Percentiles rank a stretch among this genome's conserved stretches.
Conservation (phyloP, 345 rosid genomes). For the Citrus medica region DNA sequence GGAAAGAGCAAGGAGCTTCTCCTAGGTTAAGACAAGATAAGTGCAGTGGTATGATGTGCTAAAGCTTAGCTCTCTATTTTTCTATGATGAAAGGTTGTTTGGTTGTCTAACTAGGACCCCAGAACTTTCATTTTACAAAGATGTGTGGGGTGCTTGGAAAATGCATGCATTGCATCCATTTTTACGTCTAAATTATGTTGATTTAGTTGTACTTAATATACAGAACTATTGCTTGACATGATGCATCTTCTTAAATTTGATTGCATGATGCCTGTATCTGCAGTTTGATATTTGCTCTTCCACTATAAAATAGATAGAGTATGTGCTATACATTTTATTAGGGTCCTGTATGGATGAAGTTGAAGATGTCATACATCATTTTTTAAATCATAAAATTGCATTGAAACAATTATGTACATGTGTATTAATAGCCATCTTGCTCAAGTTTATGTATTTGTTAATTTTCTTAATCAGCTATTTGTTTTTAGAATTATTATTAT, state of each 20-base stretch:
- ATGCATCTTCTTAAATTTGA: not conserved
- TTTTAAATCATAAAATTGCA: not conserved
- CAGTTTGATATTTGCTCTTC: not conserved
- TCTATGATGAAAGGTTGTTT: not conserved
- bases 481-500: not conserved
- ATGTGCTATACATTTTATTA: not conserved
- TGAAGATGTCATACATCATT: not conserved
- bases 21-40: slow-evolving; percentile 10
- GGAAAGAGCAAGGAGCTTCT: slow-evolving; percentile 5
- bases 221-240: not conserved
- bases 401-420: not conserved
- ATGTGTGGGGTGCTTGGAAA: not conserved
- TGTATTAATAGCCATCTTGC: not conserved
- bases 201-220: not conserved
- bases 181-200: not conserved
- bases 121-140: not conserved
- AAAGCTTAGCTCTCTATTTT: not conserved
- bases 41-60: slow-evolving; percentile 11
- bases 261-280: not conserved
- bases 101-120: not conserved
- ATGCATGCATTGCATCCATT: not conserved
- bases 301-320: not conserved
- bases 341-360: not conserved
- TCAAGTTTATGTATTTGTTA: not conserved
- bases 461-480: not conserved